Evolutionary conservation across 345 rosid species (phyloP), one percentile per base, ranked within the genome.

Genomic region (Rhizophora mangle): DNA sequence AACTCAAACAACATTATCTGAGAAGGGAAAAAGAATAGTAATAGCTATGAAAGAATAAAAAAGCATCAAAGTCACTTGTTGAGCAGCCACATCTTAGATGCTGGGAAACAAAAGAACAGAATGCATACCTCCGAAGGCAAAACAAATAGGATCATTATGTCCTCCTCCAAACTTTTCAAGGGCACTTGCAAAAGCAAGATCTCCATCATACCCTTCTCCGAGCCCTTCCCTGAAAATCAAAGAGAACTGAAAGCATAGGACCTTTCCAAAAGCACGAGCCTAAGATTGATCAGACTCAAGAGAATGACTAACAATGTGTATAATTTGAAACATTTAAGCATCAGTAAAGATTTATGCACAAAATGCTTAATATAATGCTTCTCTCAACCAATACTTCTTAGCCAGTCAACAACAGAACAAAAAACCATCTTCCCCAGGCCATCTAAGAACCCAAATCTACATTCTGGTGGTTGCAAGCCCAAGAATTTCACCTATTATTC

Each of bases 121-220:
- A n/a, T 34, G 10, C 9, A 1, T 67, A 89, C 92, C 92, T 81
- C 92, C 96, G 72, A 89, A 83, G 65, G 96, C 88, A 78, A 87
- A 86, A 75, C 88, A 78, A 27, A 86, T 64, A 53, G 91, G 91
- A 82, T 90, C 93, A 74, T 77, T 81, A 67, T 85, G 91, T 22
- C 90, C 93, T 22, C 93, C 91, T 19, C 91, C 88, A 60, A 90
- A 90, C 63, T 77, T 63, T 78, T 90, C 96, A 61, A 90, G 89
- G 68, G 96, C 88, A 78, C 79, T 83, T 29, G 84, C 87, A 68
- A 90, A 90, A 49, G 80, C 85, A 79, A 83, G 73, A 74, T 90
- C 89, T 10, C 77, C 79, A 34, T 71, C 75, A 71, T 87, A 83
- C 4, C 73, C 86, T 67, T 90, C 93, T 74, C 89, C 91, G 20